A percentile compares a stretch with the other conserved stretches of the same genome.
Evolutionary conservation across 768 basidiomycete genomes (phyloP).

Genomic region (Scleroderma citrinum): DNA sequence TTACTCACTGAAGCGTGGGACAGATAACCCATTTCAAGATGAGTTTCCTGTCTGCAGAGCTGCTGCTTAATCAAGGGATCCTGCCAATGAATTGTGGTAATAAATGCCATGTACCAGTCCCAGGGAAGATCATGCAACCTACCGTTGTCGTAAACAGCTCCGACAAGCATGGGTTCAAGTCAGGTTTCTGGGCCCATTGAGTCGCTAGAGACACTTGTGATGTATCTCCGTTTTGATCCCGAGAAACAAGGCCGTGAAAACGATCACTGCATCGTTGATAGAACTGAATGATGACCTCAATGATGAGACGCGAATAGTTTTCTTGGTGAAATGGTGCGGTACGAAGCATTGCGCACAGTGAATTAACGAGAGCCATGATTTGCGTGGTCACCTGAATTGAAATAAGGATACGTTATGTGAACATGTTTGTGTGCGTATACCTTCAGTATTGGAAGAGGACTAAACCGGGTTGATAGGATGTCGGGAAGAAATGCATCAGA

Average conservation of each 20-base stretch:
- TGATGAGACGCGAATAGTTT: conserved; percentile 88
- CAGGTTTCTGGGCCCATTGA: conserved; percentile 81
- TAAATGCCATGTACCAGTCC: neutral
- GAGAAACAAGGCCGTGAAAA: conserved; percentile 68
- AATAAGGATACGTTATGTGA: conserved; percentile 2
- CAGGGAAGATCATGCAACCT: conserved; percentile 17
- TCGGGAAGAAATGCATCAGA: conserved; percentile 88
- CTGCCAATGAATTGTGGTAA: too few species aligned
- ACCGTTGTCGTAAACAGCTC: conserved; percentile 57
- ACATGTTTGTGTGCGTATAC: conserved; percentile 32
- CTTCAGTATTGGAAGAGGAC: conserved; percentile 71
- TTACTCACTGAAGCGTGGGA: conserved; percentile 47
- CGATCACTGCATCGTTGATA: conserved; percentile 90
- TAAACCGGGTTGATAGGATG: conserved; percentile 55
- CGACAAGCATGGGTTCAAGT: conserved; percentile 66
- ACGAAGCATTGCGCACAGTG: conserved; percentile 84
- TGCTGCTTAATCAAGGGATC: conserved; percentile 42
- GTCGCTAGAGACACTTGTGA: conserved; percentile 50
- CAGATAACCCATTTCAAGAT: conserved; percentile 67
- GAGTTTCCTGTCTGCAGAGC: conserved; percentile 71
- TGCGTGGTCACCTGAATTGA: conserved; percentile 68
- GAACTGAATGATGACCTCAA: conserved; percentile 92
- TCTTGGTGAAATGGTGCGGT: conserved; percentile 93
- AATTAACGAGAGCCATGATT: conserved; percentile 86
- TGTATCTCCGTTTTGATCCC: conserved; percentile 31